Conservation (phyloP, 2,329 filamentous ascomycete genomes). For the Aspergillus sp. region DNA sequence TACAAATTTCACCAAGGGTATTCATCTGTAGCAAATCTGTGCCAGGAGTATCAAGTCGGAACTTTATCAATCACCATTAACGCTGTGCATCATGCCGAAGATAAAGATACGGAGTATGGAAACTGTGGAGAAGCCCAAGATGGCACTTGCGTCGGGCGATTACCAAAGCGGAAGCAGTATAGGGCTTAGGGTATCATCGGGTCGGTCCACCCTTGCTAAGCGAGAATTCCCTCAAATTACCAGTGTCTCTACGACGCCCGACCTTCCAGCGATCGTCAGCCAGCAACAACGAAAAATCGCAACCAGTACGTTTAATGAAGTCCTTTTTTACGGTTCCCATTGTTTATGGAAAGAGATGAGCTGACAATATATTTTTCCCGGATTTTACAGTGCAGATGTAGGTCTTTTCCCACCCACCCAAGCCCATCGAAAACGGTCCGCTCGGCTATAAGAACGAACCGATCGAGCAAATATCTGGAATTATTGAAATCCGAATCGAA, state of each 20-base stretch:
- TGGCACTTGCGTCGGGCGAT: slow-evolving; percentile 8
- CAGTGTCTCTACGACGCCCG: slow-evolving; percentile 28
- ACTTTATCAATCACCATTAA: background rate
- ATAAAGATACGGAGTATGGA: slow-evolving; percentile 1
- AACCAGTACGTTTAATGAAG: slow-evolving; percentile 37
- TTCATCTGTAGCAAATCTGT: background rate
- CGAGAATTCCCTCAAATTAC: slow-evolving; percentile 37
- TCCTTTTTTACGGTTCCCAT: slow-evolving; percentile 8
- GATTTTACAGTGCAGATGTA: slow-evolving; percentile 76
- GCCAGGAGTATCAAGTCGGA: background rate
- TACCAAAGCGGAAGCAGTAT: slow-evolving; percentile 14
- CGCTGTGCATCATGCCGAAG: slow-evolving; percentile 1
- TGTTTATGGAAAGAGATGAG: slow-evolving; percentile 14
- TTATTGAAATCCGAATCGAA: slow-evolving; percentile 4
- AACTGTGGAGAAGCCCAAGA: slow-evolving; percentile 8
- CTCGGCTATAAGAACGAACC: slow-evolving; percentile 12
- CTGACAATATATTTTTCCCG: slow-evolving; percentile 43
- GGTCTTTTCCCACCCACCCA: slow-evolving; percentile 39
- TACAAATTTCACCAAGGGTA: background rate
- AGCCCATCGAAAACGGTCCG: slow-evolving; percentile 3
- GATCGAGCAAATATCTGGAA: background rate
- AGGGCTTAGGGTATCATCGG: slow-evolving; percentile 35
- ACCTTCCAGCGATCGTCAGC: slow-evolving; percentile 35
- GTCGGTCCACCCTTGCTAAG: slow-evolving; percentile 36
- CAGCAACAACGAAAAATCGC: slow-evolving; percentile 41